Evolutionary conservation across 441 rosid genomes (phyloP).

Genomic region (Capsella rubella): DNA sequence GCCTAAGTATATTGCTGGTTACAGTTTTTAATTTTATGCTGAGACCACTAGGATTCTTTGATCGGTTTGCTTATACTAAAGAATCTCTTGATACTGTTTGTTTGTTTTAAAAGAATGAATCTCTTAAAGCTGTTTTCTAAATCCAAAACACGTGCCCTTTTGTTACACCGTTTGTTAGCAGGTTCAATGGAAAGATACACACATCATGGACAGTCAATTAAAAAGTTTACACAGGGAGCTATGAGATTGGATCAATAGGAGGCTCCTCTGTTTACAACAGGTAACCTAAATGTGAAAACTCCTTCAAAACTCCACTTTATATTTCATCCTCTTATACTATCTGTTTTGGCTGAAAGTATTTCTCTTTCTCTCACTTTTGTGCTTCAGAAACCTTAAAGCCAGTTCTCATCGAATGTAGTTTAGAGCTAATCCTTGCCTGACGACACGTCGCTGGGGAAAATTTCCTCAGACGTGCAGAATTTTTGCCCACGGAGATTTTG

Average conservation of each 20-base stretch:
- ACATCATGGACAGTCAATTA: neutral
- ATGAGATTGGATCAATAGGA: conserved; percentile 21
- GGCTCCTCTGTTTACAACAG: conserved; percentile 13
- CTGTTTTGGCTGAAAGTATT: conserved; percentile 8
- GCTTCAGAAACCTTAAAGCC: conserved; percentile 15
- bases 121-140: neutral
- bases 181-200: conserved; percentile 18
- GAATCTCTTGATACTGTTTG: neutral
- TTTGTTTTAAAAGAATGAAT: neutral
- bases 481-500: conserved; percentile 5
- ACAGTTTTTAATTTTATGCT: neutral
- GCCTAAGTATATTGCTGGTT: neutral
- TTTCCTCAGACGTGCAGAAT: conserved; percentile 22
- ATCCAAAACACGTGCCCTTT: neutral
- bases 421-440: conserved; percentile 30
- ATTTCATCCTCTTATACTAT: neutral
- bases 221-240: conserved; percentile 1
- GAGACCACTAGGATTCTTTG: conserved; percentile 8
- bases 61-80: neutral
- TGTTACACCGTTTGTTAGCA: neutral
- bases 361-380: neutral
- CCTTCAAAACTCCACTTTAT: neutral
- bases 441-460: conserved; percentile 2
- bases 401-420: conserved; percentile 26
- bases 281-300: conserved; percentile 16